A percentile compares a stretch with the other conserved stretches of the same genome.
Conservation (phyloP, 345 rosid genomes). For the Pugionium cornutum region DNA sequence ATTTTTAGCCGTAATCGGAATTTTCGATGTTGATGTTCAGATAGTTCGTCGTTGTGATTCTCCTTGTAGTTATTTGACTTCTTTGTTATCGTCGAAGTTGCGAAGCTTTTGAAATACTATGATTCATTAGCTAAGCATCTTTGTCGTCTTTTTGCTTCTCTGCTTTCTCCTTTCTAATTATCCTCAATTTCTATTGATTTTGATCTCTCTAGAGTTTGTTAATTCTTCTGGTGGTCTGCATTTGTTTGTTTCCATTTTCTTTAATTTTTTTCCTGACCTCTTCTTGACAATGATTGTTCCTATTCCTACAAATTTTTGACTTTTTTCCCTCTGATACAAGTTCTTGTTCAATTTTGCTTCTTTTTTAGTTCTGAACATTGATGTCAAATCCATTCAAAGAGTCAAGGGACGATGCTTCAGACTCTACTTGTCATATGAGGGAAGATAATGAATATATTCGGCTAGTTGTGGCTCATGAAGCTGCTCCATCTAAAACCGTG, state of each 20-base stretch:
- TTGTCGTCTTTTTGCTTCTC: conserved; percentile 15
- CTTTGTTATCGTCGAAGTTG: conserved; percentile 26
- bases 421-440: conserved; percentile 40
- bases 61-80: conserved; percentile 7
- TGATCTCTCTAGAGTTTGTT: conserved; percentile 24
- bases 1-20: conserved; percentile 20
- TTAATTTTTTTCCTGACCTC: not conserved
- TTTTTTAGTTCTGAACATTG: conserved; percentile 22
- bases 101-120: conserved; percentile 2
- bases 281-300: conserved; percentile 13
- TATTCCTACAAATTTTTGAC: conserved; percentile 10
- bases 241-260: not conserved
- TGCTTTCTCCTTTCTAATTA: not conserved
- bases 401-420: conserved; percentile 28
- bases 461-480: conserved; percentile 59
- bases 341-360: conserved; percentile 7
- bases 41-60: conserved; percentile 17
- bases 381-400: conserved; percentile 50
- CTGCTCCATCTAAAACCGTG: conserved; percentile 40
- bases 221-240: conserved; percentile 12
- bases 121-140: conserved; percentile 24
- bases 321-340: conserved; percentile 12
- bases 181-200: conserved; percentile 18
- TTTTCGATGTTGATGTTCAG: not conserved
- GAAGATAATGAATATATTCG: conserved; percentile 73